Conservation (phyloP, 2,329 filamentous ascomycete genomes). For the Botrytis porri region DNA sequence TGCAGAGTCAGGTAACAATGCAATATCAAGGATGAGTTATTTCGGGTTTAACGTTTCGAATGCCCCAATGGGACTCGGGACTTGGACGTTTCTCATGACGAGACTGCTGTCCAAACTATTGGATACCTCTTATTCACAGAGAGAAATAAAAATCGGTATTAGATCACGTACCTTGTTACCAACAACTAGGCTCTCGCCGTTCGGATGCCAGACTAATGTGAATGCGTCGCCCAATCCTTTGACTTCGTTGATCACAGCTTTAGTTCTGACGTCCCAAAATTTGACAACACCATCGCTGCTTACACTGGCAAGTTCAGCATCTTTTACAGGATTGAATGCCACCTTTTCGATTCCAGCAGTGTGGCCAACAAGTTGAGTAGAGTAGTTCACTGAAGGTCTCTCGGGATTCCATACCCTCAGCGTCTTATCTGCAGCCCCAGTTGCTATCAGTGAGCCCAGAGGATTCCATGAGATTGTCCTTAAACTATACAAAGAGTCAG, state of each 20-base stretch:
- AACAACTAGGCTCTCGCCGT: conserved; percentile 66
- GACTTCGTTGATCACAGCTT: conserved; percentile 67
- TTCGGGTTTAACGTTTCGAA: neutral
- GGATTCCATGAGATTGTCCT: conserved; percentile 88
- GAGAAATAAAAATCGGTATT: neutral
- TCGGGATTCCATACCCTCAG: conserved; percentile 82
- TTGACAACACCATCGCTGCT: conserved; percentile 71
- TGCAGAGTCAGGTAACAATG: neutral
- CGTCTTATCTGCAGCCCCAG: conserved; percentile 67
- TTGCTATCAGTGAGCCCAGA: conserved; percentile 77
- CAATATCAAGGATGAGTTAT: neutral
- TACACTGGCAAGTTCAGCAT: conserved; percentile 73
- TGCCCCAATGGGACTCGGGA: neutral
- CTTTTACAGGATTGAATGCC: conserved; percentile 73
- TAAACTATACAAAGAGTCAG: conserved; percentile 49
- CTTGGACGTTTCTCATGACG: neutral
- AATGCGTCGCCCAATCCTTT: conserved; percentile 65
- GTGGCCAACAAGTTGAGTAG: conserved; percentile 72
- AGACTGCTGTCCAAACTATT: neutral
- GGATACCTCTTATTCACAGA: neutral
- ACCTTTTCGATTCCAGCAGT: conserved; percentile 67
- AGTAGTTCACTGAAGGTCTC: conserved; percentile 67
- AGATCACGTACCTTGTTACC: conserved; percentile 65
- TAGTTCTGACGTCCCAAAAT: conserved; percentile 77
- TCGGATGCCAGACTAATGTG: conserved; percentile 70